Evolutionary conservation across 352 stramenopile genomes (phyloP), one percentile per base, ranked within the genome.

Genomic region (Phytophthora rubi): DNA sequence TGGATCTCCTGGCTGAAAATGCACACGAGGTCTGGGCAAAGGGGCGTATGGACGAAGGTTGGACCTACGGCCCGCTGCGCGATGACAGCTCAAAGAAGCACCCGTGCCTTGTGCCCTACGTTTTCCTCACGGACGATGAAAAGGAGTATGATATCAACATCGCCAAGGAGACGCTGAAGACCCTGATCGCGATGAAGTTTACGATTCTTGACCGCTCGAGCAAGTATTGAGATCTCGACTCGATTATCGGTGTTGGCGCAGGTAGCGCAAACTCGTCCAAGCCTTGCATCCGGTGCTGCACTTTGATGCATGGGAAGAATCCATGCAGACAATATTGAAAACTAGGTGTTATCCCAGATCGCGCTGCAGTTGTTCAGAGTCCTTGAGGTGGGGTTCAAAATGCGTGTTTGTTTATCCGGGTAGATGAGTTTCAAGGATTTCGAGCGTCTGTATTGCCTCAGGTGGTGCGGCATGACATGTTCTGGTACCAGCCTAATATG

Each of bases 101-200:
- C 47, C 84, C 82, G 45, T 95, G 89, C 44, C 79, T 96, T 7
- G 89, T 96, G 67, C 89, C 89, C 13, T 96, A 96, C 65, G 89
- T 96, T 48, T 96, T 95, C 67, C 73, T 96, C n/a, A 94, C 88
- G 13, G 88, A 96, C 53, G 88, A 93, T 4, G 89, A 96, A 60
- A 95, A 96, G 62, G 88, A 95, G 60, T 95, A 94, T 71, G 89
- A 96, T 68, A 75, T 95, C 45, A 96, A 95, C 62, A 96, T 93
- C 59, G 89, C 89, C 26, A 91, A 89, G 62, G 88, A 94, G 66
- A 96, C 89, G 39, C 83, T 95, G 64, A 96, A 96, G 82, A 96
- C 86, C 53, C 80, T 96, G 15, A 77, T 95, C 26, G 89, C 89
- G 16, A 93, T 96, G 83, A 92, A 93, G 56, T 96, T 95, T 51